A percentile compares a stretch with the other conserved stretches of the same genome.
These are phyloP conservation scores for Tilletia indica DNA, from an alignment of 1,284 basidiomycete genomes.

Conservation along the genomic window DNA sequence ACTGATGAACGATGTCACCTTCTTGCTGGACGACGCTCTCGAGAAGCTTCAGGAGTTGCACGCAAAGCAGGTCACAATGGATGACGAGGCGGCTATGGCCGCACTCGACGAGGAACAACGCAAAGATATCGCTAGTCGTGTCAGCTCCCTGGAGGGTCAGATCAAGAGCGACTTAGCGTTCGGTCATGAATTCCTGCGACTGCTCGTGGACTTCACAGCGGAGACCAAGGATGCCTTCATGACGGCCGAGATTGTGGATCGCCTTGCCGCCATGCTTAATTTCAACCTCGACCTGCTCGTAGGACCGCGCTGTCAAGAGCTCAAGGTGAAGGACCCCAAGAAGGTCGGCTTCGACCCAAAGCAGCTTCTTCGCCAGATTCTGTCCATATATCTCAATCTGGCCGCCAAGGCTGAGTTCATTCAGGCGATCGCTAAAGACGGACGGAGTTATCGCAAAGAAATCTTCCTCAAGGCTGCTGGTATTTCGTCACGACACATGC, in stretches of 20 bases:
- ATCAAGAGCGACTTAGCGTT: slow-evolving; percentile 83
- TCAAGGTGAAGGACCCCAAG: slow-evolving; percentile 82
- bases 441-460: slow-evolving; percentile 81
- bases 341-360: slow-evolving; percentile 87
- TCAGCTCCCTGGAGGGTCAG: slow-evolving; percentile 76
- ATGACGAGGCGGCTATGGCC: slow-evolving; percentile 62
- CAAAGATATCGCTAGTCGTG: slow-evolving; percentile 76
- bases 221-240: slow-evolving; percentile 91
- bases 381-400: slow-evolving; percentile 89
- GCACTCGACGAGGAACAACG: slow-evolving; percentile 54
- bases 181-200: slow-evolving; percentile 79
- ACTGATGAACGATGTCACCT: slow-evolving; percentile 99
- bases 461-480: slow-evolving; percentile 78
- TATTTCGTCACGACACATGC: slow-evolving; percentile 67
- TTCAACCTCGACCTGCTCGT: slow-evolving; percentile 88
- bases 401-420: slow-evolving; percentile 71
- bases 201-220: slow-evolving; percentile 87
- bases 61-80: slow-evolving; percentile 80
- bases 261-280: slow-evolving; percentile 92
- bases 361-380: slow-evolving; percentile 77
- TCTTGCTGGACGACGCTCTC: slow-evolving; percentile 93
- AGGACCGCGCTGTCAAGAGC: slow-evolving; percentile 75
- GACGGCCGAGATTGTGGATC: slow-evolving; percentile 92
- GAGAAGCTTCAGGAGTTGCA: slow-evolving; percentile 84
- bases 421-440: slow-evolving; percentile 86